Percentiles rank a stretch among this genome's conserved stretches.
phyloP scores from a whole-genome alignment of 2,329 filamentous ascomycete genomes.

The Xylariaceae sp. region DNA sequence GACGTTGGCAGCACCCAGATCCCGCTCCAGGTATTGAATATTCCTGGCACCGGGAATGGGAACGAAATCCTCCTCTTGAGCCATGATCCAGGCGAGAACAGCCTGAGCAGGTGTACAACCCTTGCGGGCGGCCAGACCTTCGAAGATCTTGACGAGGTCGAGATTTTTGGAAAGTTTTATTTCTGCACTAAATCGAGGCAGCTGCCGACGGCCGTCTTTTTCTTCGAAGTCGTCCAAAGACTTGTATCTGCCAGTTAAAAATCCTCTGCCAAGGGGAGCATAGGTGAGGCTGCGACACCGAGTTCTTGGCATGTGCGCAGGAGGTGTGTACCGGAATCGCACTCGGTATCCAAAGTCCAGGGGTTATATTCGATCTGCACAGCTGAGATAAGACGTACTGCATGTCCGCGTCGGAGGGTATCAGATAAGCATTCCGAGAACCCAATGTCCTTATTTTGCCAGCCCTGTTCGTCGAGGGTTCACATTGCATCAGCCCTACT shows the following conservation, averaged over 20 bases:
- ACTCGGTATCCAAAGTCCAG: constrained; percentile 62
- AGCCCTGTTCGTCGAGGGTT: not conserved
- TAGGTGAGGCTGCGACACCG: constrained; percentile 60
- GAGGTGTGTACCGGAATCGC: constrained; percentile 47
- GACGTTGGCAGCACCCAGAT: constrained; percentile 41
- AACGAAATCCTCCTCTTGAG: constrained; percentile 62
- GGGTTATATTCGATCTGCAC: constrained; percentile 59
- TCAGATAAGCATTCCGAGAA: constrained; percentile 54
- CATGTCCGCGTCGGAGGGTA: constrained; percentile 54
- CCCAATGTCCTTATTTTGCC: constrained; percentile 62
- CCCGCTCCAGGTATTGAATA: constrained; percentile 51
- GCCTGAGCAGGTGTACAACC: constrained; percentile 58
- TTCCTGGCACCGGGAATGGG: constrained; percentile 59
- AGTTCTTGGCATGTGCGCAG: constrained; percentile 61
- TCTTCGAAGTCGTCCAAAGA: constrained; percentile 50
- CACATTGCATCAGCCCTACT: too few species aligned
- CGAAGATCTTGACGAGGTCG: constrained; percentile 53
- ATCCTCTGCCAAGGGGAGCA: constrained; percentile 61
- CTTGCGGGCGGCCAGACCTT: constrained; percentile 55
- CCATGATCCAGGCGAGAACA: constrained; percentile 64
- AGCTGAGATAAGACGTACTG: constrained; percentile 53
- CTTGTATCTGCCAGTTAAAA: constrained; percentile 55
- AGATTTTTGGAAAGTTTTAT: constrained; percentile 61
- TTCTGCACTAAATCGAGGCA: constrained; percentile 54
- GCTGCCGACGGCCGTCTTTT: constrained; percentile 48